Percentiles rank a stretch among this genome's conserved stretches.
These are phyloP conservation scores for Aphanomyces cochlioides DNA, from an alignment of 352 stramenopile genomes.

Conservation along the genomic window DNA sequence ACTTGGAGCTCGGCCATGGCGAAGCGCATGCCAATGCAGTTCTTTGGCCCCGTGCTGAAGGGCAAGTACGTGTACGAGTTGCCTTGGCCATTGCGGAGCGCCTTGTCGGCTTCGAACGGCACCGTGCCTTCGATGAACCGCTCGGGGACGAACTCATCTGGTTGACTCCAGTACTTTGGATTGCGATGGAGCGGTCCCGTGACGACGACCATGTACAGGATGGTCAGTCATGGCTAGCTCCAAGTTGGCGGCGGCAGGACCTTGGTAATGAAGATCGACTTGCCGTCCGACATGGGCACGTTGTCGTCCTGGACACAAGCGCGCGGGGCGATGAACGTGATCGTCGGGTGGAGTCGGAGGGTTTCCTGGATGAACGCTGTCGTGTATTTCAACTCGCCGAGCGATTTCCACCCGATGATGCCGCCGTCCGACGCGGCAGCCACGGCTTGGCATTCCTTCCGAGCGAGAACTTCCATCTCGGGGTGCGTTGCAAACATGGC, in stretches of 20 bases:
- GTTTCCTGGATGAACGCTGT: constrained; percentile 19
- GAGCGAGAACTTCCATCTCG: neutral
- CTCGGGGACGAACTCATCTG: constrained; percentile 19
- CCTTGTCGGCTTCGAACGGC: neutral
- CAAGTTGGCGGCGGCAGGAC: neutral
- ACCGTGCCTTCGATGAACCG: neutral
- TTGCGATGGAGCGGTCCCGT: constrained; percentile 22
- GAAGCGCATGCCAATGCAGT: constrained; percentile 28
- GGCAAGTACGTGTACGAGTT: constrained; percentile 25
- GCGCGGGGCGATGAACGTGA: neutral
- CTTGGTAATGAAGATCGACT: constrained; percentile 18
- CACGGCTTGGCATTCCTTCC: constrained; percentile 9
- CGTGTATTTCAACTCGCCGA: constrained; percentile 23
- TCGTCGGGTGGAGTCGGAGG: neutral
- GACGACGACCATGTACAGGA: neutral
- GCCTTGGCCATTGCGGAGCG: constrained; percentile 11
- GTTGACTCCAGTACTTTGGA: constrained; percentile 22
- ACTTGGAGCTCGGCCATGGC: constrained; percentile 22
- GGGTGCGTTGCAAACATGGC: constrained; percentile 12
- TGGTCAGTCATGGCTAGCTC: neutral
- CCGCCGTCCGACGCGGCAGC: neutral
- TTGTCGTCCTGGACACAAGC: constrained; percentile 7
- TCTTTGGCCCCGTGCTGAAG: constrained; percentile 27
- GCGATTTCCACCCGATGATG: constrained; percentile 6
- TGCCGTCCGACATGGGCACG: neutral